These are phyloP conservation scores for Phialophora tarda DNA, from an alignment of 2,329 filamentous ascomycete species.

Conservation along the genomic window DNA sequence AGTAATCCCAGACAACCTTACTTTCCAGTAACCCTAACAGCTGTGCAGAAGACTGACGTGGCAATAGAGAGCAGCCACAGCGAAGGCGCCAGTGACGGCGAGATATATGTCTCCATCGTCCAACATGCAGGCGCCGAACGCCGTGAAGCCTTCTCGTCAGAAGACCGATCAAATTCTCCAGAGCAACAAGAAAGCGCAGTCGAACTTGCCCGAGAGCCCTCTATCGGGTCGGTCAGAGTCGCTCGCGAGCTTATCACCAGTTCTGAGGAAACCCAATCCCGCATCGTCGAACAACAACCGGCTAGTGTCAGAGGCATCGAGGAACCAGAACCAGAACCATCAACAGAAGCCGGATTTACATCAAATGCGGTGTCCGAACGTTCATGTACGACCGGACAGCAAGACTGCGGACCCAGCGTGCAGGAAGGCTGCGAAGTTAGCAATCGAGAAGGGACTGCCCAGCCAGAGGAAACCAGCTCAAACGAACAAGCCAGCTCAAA, in stretches of 20 bases:
- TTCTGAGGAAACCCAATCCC: neutral
- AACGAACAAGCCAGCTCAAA: neutral
- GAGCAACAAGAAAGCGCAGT: neutral
- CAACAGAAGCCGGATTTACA: neutral
- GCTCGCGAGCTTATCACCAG: neutral
- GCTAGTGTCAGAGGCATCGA: neutral
- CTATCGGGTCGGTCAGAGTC: neutral
- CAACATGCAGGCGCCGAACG: neutral
- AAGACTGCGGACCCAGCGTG: neutral
- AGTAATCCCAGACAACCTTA: neutral
- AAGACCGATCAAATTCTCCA: neutral
- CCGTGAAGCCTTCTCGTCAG: neutral
- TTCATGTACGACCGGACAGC: neutral
- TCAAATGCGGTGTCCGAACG: no score
- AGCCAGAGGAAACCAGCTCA: neutral
- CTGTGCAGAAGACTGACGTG: conserved; percentile 2
- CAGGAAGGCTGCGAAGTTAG: neutral
- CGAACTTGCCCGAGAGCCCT: neutral
- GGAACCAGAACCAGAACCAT: neutral
- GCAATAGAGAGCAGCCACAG: neutral
- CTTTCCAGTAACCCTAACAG: neutral
- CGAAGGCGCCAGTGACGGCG: neutral
- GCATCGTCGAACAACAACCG: neutral
- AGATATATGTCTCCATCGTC: neutral
- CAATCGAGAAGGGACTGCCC: neutral